Base-by-base conservation (phyloP, 768 basidiomycete species). In the Termitomyces heimii region DNA sequence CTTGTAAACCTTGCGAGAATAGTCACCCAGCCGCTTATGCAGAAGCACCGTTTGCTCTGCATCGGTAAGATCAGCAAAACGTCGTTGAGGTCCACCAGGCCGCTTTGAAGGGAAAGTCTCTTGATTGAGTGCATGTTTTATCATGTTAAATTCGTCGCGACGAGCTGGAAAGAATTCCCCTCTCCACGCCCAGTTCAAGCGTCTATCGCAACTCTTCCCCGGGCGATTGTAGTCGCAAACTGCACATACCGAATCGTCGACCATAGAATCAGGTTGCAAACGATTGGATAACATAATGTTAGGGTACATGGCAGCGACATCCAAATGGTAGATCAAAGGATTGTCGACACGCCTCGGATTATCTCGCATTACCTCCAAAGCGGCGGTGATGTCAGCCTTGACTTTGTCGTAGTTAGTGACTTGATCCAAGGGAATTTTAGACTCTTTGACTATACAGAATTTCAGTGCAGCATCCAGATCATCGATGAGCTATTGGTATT, bases 251-350 rank as follows among this genome's bases (percentile, higher is more conserved):
- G 96, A 85, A 70, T 98, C 97, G 66, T 95, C 93, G 10, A 98
- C 89, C 75, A 98, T 90, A 2, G 97, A 97, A 72, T 99, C 97
- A 2, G 97, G 97, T 64, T 99, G 97, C 2, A 99, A 80, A 34
- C 97, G 92, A 68, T 99, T 99, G 18, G 95, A 98, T 77, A 99
- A 87, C 97, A 99, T 99, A 83, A 99, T 98, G 72, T 98, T 99
- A 56, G 97, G 97, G 70, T 99, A 98, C 97, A 99, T 99, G 61
- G 97, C 97, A 2, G 97, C 97, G 60, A 99, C 97, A 66, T 99
- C 97, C 66, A 98, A 73, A 71, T 99, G 97, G 73, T 99, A 99
- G 67, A 99, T 98, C 61, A 98, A 84, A 0, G 97, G 97, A 13
- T 86, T 90, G 75, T 98, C 95, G 43, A 78, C 77, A 14, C 96